Base-by-base conservation (phyloP, 116 monocot species). In the Trichopus zeylanicus region DNA sequence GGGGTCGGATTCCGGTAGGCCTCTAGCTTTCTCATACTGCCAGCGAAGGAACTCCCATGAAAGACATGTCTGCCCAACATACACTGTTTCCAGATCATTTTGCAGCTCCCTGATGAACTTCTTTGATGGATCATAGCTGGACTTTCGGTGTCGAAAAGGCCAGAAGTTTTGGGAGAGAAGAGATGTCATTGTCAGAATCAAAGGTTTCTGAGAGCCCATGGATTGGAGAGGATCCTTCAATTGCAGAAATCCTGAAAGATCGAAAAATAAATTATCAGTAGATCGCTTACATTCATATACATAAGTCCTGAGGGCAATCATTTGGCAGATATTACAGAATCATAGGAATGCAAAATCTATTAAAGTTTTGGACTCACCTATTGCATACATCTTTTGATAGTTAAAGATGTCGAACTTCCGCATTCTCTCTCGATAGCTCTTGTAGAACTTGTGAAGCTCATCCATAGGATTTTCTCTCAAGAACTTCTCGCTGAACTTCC, bases 341-440 rank as follows among this genome's bases (percentile, higher is more conserved):
- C 37, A 16, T n/a, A 42, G 42, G 8, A 18, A 42, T 13, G 4
- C 8, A 42, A 26, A 32, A 26, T 5, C 15, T 23, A n/a, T 38
- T n/a, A 55, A n/a, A 31, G 15, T 13, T 20, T 7, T 20, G 12
- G 28, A 65, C 85, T 77, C 57, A 97, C 97, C 87, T 24, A 97
- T 78, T 56, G 97, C 91, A 74, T 87, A 84, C 87, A 91, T 81
- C 77, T 97, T 97, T 65, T 97, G 97, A 61, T 87, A 77, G 52
- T 79, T 84, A 70, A 87, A 67, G 28, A 91, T 82, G 70, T 97
- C 91, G n/a, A 91, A 38, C 68, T 87, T 97, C 59, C 87, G 76
- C 97, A 97, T 97, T 56, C 84, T 79, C 63, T 80, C 87, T 30
- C 80, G 67, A 46, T 94, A 94, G 56, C 82, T 74, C 63, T 81